phyloP scores from a whole-genome alignment of 768 basidiomycete genomes.

The Coprinopsis marcescibilis region DNA sequence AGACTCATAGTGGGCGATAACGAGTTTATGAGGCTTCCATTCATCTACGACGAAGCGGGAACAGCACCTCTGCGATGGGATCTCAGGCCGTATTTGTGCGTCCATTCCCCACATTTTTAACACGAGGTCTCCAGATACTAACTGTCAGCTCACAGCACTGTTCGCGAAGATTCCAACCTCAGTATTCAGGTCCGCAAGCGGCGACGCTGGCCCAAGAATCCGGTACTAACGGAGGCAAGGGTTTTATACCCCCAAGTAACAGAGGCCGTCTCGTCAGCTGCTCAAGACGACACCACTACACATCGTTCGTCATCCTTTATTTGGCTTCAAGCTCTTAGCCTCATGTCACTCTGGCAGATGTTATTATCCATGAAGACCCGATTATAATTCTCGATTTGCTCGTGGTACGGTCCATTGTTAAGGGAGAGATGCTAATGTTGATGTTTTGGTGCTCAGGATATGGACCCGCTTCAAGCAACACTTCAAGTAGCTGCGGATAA shows the following conservation, averaged over 20 bases:
- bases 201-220: slow-evolving; percentile 8
- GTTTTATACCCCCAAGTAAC: slow-evolving; percentile 3
- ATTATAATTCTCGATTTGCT: slow-evolving; percentile 12
- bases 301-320: slow-evolving; percentile 1
- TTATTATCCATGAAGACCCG: slow-evolving; percentile 11
- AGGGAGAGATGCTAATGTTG: neutral
- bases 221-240: slow-evolving; percentile 2
- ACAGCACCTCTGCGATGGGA: slow-evolving; percentile 10
- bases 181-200: slow-evolving; percentile 10
- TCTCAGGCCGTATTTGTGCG: slow-evolving; percentile 11
- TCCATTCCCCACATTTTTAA: neutral
- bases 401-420: slow-evolving; percentile 5
- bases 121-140: neutral
- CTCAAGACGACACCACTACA: slow-evolving; percentile 5
- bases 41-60: neutral
- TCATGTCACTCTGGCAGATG: slow-evolving; percentile 1
- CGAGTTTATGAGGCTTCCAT: slow-evolving; percentile 10
- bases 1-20: slow-evolving; percentile 10
- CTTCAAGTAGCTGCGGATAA: slow-evolving; percentile 10
- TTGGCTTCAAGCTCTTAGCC: neutral
- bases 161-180: slow-evolving; percentile 4
- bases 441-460: neutral
- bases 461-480: slow-evolving; percentile 6
- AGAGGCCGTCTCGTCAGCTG: neutral
- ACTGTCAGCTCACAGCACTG: slow-evolving; percentile 3